phyloP scores from a whole-genome alignment of 1,284 basidiomycete species.

The Moniliella sp. region DNA sequence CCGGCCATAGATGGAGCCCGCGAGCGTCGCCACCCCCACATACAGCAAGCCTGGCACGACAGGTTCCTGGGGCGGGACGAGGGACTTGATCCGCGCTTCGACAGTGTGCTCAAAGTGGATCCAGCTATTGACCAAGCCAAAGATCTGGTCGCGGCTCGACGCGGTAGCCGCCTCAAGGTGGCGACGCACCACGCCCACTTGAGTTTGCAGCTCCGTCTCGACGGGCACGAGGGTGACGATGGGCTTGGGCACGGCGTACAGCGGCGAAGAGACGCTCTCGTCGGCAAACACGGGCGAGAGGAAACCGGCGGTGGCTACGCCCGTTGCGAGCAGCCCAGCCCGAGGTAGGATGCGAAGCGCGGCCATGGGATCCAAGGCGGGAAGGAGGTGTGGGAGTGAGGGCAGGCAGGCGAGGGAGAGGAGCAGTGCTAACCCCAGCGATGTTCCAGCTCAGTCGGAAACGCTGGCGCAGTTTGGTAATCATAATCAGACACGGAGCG shows the following conservation, averaged over 20 bases:
- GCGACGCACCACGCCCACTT: slow-evolving; percentile 13
- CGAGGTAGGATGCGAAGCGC: too few species aligned
- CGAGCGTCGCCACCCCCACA: slow-evolving; percentile 63
- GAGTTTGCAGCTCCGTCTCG: slow-evolving; percentile 20
- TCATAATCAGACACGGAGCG: too few species aligned
- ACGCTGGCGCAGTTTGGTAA: too few species aligned
- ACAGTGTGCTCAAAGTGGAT: slow-evolving; percentile 21
- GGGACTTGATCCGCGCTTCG: slow-evolving; percentile 18
- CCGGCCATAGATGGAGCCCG: slow-evolving; percentile 61
- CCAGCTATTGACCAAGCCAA: slow-evolving; percentile 11
- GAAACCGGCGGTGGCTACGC: too few species aligned
- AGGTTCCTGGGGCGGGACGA: slow-evolving; percentile 55
- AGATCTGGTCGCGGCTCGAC: slow-evolving; percentile 6
- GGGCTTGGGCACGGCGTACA: slow-evolving; percentile 14
- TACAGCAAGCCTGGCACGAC: slow-evolving; percentile 51
- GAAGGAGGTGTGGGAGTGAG: too few species aligned
- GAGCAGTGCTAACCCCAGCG: too few species aligned
- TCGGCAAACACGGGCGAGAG: too few species aligned
- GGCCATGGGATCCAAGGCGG: too few species aligned
- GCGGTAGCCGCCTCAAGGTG: slow-evolving; percentile 7
- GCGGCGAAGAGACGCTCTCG: too few species aligned
- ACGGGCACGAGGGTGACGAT: slow-evolving; percentile 11
- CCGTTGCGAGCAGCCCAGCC: too few species aligned
- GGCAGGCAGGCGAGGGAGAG: too few species aligned
- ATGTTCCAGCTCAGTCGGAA: too few species aligned